A percentile compares a stretch with the other conserved stretches of the same genome.
These are phyloP conservation scores for cucumber (Cucumis sativus) DNA, from an alignment of 306 rosid genomes.

Conservation along the genomic window Cucumber_9930_V3 NC_026661.2:17569501-17570000, in stretches of 20 bases:
- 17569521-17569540: too few relatives aligned
- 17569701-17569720: not conserved
- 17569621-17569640: not conserved
- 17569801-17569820: not conserved
- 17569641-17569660: not conserved
- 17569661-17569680: too few relatives aligned
- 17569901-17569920: not conserved
- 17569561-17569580: too few relatives aligned
- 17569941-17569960: not conserved
- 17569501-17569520: too few relatives aligned
- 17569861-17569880: not conserved
- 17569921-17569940: not conserved
- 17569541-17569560: too few relatives aligned
- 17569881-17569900: not conserved
- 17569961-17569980: not conserved
- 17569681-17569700: not conserved
- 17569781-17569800: not conserved
- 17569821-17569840: not conserved
- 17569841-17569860: not conserved
- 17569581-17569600: not conserved
- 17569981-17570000: not conserved
- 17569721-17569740: not conserved
- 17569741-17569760: not conserved
- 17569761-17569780: not conserved
- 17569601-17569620: too few relatives aligned